These are phyloP conservation scores for Seiridium unicorne DNA, from an alignment of 2,329 filamentous ascomycete species.

Conservation along the genomic window DNA sequence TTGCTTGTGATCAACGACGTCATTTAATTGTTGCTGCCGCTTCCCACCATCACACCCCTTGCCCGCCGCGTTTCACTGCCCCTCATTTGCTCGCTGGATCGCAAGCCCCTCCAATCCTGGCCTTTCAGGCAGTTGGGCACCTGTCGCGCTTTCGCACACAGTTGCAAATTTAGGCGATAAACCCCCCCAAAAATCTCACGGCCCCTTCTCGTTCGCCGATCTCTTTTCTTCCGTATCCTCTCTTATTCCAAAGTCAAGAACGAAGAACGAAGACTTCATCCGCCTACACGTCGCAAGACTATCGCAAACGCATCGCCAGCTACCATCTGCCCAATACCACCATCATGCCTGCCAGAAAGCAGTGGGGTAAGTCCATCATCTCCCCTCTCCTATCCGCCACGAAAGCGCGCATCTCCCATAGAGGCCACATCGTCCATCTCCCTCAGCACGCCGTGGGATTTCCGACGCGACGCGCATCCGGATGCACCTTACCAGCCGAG, in stretches of 20 bases:
- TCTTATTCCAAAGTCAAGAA: background rate
- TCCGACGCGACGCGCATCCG: slow-evolving; percentile 7
- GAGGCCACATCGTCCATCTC: slow-evolving; percentile 16
- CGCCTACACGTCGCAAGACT: background rate
- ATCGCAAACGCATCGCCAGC: background rate
- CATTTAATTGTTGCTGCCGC: background rate
- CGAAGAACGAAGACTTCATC: background rate
- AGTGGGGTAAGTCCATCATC: slow-evolving; percentile 12
- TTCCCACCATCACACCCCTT: background rate
- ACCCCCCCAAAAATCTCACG: slow-evolving; percentile 1
- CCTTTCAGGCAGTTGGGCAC: slow-evolving; percentile 1
- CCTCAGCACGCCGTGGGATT: slow-evolving; percentile 9
- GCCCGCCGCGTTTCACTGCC: background rate
- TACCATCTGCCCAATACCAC: background rate
- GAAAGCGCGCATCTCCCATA: slow-evolving; percentile 2
- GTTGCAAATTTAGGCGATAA: slow-evolving; percentile 4
- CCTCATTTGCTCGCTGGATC: background rate
- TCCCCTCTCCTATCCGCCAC: background rate
- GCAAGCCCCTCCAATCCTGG: slow-evolving; percentile 1
- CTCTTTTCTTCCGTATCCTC: background rate
- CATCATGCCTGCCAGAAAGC: slow-evolving; percentile 13
- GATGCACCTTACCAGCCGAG: background rate
- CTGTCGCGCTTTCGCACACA: slow-evolving; percentile 3
- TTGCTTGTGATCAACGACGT: slow-evolving; percentile 2
- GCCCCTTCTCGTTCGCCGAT: background rate